A percentile compares a stretch with the other conserved stretches of the same genome.
phyloP scores from a whole-genome alignment of 352 stramenopile species.

The Phytopythium kandeliae region DNA sequence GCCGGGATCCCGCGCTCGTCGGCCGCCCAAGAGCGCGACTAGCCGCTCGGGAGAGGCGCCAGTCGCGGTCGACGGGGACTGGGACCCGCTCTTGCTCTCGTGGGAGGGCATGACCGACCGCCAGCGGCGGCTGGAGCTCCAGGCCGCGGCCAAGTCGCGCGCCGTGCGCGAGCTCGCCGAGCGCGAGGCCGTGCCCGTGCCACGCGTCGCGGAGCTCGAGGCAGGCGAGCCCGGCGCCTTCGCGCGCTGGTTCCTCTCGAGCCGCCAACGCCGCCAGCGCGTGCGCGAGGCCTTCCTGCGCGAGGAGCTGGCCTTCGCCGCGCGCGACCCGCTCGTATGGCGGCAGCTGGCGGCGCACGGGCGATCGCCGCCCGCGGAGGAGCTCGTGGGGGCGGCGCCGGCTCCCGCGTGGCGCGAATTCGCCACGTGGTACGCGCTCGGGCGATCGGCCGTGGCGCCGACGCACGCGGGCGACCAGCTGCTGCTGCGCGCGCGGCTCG shows the following conservation, averaged over 20 bases:
- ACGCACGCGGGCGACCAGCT: slow-evolving; percentile 4
- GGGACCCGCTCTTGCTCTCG: slow-evolving; percentile 18
- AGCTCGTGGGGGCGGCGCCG: slow-evolving; percentile 17
- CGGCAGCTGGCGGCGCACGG: slow-evolving; percentile 29
- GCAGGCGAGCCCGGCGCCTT: slow-evolving; percentile 48
- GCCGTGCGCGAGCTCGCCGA: slow-evolving; percentile 30
- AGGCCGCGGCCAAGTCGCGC: slow-evolving; percentile 47
- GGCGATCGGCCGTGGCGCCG: slow-evolving; percentile 1
- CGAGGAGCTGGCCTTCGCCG: slow-evolving; percentile 56
- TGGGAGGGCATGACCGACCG: slow-evolving; percentile 38
- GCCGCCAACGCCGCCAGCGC: slow-evolving; percentile 28
- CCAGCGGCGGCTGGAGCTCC: slow-evolving; percentile 46
- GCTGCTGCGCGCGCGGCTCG: slow-evolving; percentile 21
- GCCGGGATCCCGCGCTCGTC: slow-evolving; percentile 12
- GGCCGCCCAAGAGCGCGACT: neutral
- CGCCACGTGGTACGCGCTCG: slow-evolving; percentile 46
- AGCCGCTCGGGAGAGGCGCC: neutral
- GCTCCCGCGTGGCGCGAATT: slow-evolving; percentile 40
- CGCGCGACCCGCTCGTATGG: slow-evolving; percentile 29
- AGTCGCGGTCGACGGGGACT: slow-evolving; percentile 3
- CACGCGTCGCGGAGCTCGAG: slow-evolving; percentile 30
- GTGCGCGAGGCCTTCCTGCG: slow-evolving; percentile 48
- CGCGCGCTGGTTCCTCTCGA: slow-evolving; percentile 49
- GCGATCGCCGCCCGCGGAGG: slow-evolving; percentile 13
- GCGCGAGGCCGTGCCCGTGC: slow-evolving; percentile 31